Conservation (phyloP, 768 basidiomycete species). For the Auricularia heimuer region DNA sequence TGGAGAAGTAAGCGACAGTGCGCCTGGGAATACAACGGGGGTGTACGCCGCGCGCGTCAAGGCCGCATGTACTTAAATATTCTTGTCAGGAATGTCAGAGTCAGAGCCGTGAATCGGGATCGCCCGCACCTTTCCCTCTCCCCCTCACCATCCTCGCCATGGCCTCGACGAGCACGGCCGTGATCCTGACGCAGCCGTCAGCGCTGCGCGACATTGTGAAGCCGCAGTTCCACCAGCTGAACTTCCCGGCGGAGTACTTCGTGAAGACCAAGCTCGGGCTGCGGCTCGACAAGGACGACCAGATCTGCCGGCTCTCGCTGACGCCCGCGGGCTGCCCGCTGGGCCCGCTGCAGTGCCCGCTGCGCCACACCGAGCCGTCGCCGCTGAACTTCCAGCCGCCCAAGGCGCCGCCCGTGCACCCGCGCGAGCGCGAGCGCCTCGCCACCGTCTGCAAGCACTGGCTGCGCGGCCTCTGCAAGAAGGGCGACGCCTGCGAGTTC, state of each 20-base stretch:
- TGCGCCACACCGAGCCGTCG: slow-evolving; percentile 86
- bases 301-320: slow-evolving; percentile 83
- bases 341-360: slow-evolving; percentile 82
- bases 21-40: too few species aligned
- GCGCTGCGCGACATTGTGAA: slow-evolving; percentile 50
- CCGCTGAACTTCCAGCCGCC: slow-evolving; percentile 83
- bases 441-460: slow-evolving; percentile 98
- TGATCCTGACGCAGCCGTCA: slow-evolving; percentile 13
- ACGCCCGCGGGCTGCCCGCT: slow-evolving; percentile 82
- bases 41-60: neutral
- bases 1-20: neutral
- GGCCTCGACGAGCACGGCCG: neutral
- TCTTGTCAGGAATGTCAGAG: too few species aligned
- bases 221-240: slow-evolving; percentile 93
- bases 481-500: slow-evolving; percentile 96
- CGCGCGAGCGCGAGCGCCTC: slow-evolving; percentile 70
- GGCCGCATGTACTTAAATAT: too few species aligned
- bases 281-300: slow-evolving; percentile 92
- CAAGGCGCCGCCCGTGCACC: slow-evolving; percentile 71
- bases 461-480: slow-evolving; percentile 95
- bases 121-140: neutral
- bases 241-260: slow-evolving; percentile 69
- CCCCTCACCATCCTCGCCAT: neutral
- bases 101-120: neutral
- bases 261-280: slow-evolving; percentile 75